Conservation (phyloP, 2,329 filamentous ascomycete species). For the Epichloe aotearoae region DNA sequence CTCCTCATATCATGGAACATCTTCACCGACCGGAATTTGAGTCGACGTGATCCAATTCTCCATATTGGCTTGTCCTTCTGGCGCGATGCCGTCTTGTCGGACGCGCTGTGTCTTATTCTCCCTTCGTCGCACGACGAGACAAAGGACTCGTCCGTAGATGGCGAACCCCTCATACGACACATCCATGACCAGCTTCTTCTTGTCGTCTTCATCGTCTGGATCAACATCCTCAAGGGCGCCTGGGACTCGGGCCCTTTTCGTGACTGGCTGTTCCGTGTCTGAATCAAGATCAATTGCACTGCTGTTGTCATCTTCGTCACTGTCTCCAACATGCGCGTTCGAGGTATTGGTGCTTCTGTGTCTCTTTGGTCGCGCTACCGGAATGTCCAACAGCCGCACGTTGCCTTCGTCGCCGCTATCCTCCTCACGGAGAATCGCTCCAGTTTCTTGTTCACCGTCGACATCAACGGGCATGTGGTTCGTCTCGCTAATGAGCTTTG, state of each 20-base stretch:
- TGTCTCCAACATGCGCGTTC: constrained; percentile 15
- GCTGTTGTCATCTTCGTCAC: constrained; percentile 20
- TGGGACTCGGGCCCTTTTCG: constrained; percentile 30
- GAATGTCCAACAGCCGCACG: constrained; percentile 22
- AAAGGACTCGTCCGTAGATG: constrained; percentile 87
- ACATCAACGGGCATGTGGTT: constrained; percentile 40
- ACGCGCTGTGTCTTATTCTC: constrained; percentile 34
- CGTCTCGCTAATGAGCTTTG: constrained; percentile 43
- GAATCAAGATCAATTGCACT: constrained; percentile 26
- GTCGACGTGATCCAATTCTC: constrained; percentile 75
- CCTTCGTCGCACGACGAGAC: constrained; percentile 72
- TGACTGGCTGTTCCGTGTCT: constrained; percentile 27
- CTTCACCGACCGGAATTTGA: constrained; percentile 41
- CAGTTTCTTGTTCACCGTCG: constrained; percentile 12
- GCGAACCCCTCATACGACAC: constrained; percentile 91
- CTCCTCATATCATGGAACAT: constrained; percentile 13
- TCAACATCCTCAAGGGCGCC: constrained; percentile 13
- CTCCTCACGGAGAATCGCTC: constrained; percentile 31
- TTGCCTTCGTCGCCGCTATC: constrained; percentile 26
- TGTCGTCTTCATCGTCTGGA: constrained; percentile 44
- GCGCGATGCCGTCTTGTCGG: constrained; percentile 16
- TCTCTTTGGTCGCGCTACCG: constrained; percentile 18
- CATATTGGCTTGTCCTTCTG: constrained; percentile 56
- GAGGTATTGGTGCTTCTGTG: constrained; percentile 13
- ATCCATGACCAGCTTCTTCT: constrained; percentile 80